Percentiles rank a stretch among this genome's conserved stretches.
Conservation (phyloP, 2,329 filamentous ascomycete genomes). For the Beauveria varroae region DNA sequence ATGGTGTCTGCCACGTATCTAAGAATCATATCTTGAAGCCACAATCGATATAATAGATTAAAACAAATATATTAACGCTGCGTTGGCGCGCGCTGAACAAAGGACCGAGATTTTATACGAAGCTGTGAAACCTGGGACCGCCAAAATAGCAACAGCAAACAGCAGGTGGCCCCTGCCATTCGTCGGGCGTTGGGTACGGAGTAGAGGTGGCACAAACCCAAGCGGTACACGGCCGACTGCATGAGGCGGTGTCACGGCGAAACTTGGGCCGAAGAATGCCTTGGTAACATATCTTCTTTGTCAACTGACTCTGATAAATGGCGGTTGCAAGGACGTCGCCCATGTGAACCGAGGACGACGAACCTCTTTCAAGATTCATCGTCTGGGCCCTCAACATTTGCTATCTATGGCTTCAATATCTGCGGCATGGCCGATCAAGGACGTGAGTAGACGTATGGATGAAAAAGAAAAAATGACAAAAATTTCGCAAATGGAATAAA, state of each 20-base stretch:
- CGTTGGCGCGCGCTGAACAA: neutral
- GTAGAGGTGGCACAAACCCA: neutral
- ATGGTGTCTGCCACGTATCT: neutral
- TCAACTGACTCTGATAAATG: neutral
- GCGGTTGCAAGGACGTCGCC: neutral
- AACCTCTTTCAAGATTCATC: neutral
- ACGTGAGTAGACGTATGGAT: slow-evolving; percentile 23
- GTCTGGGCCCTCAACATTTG: neutral
- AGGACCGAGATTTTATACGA: neutral
- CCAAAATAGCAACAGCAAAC: slow-evolving; percentile 10
- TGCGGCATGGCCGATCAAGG: slow-evolving; percentile 39
- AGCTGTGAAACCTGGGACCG: slow-evolving; percentile 3
- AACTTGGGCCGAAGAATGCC: neutral
- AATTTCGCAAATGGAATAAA: neutral
- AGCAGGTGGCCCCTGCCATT: slow-evolving; percentile 7
- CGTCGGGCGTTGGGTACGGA: neutral
- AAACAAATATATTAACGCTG: neutral
- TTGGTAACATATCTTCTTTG: neutral
- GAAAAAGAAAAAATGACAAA: neutral
- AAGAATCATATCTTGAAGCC: neutral
- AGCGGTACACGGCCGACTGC: neutral
- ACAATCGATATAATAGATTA: neutral
- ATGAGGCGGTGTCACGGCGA: neutral
- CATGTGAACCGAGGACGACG: neutral
- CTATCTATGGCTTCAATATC: neutral